These are phyloP conservation scores for Elongisporangium anandrum DNA, from an alignment of 352 stramenopile genomes.

Conservation along the genomic window DNA sequence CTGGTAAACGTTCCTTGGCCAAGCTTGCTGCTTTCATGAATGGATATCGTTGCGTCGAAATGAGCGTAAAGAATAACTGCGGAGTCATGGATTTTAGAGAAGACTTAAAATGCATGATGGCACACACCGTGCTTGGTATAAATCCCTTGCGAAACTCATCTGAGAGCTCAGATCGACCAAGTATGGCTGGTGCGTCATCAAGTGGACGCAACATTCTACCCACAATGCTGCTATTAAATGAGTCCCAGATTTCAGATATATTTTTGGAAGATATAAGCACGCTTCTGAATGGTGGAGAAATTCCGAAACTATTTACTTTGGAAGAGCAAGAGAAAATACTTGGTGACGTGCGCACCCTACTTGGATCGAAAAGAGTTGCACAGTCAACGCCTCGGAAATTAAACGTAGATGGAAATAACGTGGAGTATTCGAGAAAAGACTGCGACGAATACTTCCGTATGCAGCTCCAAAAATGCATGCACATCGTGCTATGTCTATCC, in stretches of 20 bases:
- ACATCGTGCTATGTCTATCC: constrained; percentile 91
- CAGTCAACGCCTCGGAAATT: constrained; percentile 1
- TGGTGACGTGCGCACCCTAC: constrained; percentile 35
- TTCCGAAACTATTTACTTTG: constrained; percentile 81
- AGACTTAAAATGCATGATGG: constrained; percentile 73
- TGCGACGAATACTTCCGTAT: constrained; percentile 82
- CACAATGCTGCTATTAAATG: constrained; percentile 76
- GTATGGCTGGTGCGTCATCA: constrained; percentile 1
- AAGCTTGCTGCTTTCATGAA: constrained; percentile 74
- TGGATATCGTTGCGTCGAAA: constrained; percentile 68
- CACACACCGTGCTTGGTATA: constrained; percentile 29
- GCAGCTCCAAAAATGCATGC: constrained; percentile 77
- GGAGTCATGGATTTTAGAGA: constrained; percentile 83
- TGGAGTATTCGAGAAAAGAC: constrained; percentile 47
- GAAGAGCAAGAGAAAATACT: constrained; percentile 87
- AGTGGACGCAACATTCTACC: constrained; percentile 16
- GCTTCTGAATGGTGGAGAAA: constrained; percentile 79
- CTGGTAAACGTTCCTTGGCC: constrained; percentile 78
- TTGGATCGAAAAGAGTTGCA: constrained; percentile 10
- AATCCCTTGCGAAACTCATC: constrained; percentile 6
- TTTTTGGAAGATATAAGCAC: constrained; percentile 90
- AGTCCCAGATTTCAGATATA: constrained; percentile 74
- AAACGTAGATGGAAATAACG: not conserved
- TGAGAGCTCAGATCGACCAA: constrained; percentile 4
- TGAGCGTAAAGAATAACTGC: constrained; percentile 87